These are phyloP conservation scores for Aspergillus neoniger DNA, from an alignment of 2,329 filamentous ascomycete genomes.

Conservation along the genomic window DNA sequence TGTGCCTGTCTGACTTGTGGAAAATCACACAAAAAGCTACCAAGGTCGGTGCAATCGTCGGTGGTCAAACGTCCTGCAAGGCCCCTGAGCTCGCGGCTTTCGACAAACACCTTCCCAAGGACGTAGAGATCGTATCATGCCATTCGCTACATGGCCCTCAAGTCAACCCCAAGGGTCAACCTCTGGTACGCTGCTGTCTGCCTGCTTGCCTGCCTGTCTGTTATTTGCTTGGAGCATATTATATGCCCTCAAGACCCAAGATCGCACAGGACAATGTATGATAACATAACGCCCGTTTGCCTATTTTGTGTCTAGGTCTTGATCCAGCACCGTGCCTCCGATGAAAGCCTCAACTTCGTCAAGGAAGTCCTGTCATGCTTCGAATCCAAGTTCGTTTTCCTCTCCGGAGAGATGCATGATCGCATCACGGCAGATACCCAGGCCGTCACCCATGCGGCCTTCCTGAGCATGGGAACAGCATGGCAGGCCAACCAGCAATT, in stretches of 20 bases:
- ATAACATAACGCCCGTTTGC: slow-evolving; percentile 13
- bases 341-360: slow-evolving; percentile 74
- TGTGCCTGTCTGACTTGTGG: slow-evolving; percentile 28
- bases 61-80: slow-evolving; percentile 97
- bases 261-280: slow-evolving; percentile 16
- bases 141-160: slow-evolving; percentile 94
- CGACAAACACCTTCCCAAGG: slow-evolving; percentile 79
- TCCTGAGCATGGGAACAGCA: slow-evolving; percentile 94
- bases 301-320: slow-evolving; percentile 56
- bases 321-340: slow-evolving; percentile 86
- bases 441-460: slow-evolving; percentile 95
- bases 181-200: slow-evolving; percentile 62
- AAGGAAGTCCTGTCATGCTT: slow-evolving; percentile 81
- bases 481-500: slow-evolving; percentile 96
- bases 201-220: neutral
- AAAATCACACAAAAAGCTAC: slow-evolving; percentile 63
- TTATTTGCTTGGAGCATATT: too few relatives aligned
- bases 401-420: slow-evolving; percentile 86
- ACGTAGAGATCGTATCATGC: slow-evolving; percentile 92
- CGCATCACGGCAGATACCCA: slow-evolving; percentile 98
- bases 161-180: slow-evolving; percentile 85
- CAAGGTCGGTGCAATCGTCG: slow-evolving; percentile 91
- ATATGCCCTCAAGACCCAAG: too few relatives aligned
- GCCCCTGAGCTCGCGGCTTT: slow-evolving; percentile 94
- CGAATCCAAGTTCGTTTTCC: slow-evolving; percentile 79